Conservation (phyloP, 768 basidiomycete genomes). For the Termitomyces sp. region DNA sequence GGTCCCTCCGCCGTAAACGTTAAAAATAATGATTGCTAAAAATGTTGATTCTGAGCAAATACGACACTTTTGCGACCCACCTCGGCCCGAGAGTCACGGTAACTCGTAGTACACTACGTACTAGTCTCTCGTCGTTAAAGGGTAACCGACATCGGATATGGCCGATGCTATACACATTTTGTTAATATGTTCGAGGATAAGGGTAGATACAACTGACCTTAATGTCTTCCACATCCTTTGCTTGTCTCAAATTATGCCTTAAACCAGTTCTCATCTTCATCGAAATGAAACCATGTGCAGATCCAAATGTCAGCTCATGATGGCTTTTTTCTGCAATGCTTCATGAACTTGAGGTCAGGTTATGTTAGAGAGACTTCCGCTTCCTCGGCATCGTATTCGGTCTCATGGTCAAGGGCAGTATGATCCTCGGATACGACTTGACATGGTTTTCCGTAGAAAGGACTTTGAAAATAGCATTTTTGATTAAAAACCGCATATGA, state of each 20-base stretch:
- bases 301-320: neutral
- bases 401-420: neutral
- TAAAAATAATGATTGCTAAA: neutral
- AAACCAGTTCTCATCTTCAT: neutral
- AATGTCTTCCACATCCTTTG: neutral
- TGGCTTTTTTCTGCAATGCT: neutral
- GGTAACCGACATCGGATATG: neutral
- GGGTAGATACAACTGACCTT: neutral
- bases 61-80: constrained; percentile 1
- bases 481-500: neutral
- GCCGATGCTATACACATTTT: neutral
- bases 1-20: no score
- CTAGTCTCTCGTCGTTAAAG: neutral
- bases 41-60: neutral
- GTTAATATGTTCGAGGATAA: constrained; percentile 2
- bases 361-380: neutral
- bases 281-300: neutral
- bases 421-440: constrained; percentile 1
- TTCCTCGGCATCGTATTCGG: neutral
- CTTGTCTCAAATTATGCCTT: neutral
- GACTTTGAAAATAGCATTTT: neutral
- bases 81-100: neutral
- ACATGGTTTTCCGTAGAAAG: neutral
- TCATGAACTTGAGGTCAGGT: neutral
- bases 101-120: neutral